Percentiles rank a stretch among this genome's conserved stretches.
These are phyloP conservation scores for Colletotrichum musicola DNA, from an alignment of 2,329 filamentous ascomycete genomes.

Conservation along the genomic window DNA sequence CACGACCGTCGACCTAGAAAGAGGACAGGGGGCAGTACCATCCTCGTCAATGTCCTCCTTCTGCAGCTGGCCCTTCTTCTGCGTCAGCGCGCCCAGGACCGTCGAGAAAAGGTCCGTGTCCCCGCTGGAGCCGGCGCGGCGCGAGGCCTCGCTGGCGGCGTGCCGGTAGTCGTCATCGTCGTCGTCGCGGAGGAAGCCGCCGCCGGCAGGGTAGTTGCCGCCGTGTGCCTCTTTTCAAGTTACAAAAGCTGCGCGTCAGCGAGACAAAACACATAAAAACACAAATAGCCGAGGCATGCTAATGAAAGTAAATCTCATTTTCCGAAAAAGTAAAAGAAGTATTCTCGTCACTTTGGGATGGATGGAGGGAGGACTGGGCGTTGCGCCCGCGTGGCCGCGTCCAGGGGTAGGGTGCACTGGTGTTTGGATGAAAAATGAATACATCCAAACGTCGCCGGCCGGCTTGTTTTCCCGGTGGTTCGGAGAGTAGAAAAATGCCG, in stretches of 20 bases:
- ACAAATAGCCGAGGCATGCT: too few species aligned
- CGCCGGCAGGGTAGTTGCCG: slow-evolving; percentile 48
- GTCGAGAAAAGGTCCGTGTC: slow-evolving; percentile 62
- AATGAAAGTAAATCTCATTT: not conserved
- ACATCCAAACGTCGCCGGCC: too few species aligned
- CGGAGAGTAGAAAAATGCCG: too few species aligned
- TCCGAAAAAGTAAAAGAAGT: not conserved
- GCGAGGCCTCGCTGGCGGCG: slow-evolving; percentile 62
- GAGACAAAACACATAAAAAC: not conserved
- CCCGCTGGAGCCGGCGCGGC: slow-evolving; percentile 60
- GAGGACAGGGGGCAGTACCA: slow-evolving; percentile 53
- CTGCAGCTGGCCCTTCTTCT: slow-evolving; percentile 63
- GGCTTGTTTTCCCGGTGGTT: too few species aligned
- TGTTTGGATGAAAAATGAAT: too few species aligned
- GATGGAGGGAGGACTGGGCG: too few species aligned
- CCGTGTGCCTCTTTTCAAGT: slow-evolving; percentile 47
- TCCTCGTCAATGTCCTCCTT: slow-evolving; percentile 64
- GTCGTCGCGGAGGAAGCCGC: slow-evolving; percentile 52
- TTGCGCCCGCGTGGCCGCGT: too few species aligned
- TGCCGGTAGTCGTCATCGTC: slow-evolving; percentile 62
- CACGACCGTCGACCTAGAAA: too few species aligned
- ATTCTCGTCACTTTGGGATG: too few species aligned
- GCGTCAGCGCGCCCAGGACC: slow-evolving; percentile 60
- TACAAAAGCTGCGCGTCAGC: not conserved
- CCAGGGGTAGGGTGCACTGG: too few species aligned